Conservation (phyloP, 805 yeast genomes). For the Candida suzukii region DNA sequence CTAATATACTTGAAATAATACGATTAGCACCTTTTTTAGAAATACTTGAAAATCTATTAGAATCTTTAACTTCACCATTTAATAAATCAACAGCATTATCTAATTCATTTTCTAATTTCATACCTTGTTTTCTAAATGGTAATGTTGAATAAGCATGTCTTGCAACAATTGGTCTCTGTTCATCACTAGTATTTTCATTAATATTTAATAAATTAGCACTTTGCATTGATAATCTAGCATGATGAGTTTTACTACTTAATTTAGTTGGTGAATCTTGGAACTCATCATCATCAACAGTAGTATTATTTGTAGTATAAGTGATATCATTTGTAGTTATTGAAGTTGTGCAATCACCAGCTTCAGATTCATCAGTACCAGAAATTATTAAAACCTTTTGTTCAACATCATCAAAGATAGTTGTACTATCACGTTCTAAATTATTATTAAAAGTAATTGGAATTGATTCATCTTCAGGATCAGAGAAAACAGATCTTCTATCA, state of each 20-base stretch:
- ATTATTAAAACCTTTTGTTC: not conserved
- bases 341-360: too few relatives aligned
- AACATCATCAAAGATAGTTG: constrained; percentile 6
- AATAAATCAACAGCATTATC: constrained; percentile 1
- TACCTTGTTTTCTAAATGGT: not conserved
- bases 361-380: not conserved
- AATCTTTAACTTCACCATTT: not conserved
- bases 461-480: constrained; percentile 20
- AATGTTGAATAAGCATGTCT: constrained; percentile 1
- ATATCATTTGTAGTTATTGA: not conserved
- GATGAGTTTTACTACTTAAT: not conserved
- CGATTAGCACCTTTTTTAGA: not conserved
- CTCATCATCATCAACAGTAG: not conserved
- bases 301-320: not conserved
- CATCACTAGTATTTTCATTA: not conserved
- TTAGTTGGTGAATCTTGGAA: not conserved
- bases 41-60: not conserved
- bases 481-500: constrained; percentile 17
- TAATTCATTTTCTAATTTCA: constrained; percentile 3
- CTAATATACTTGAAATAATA: not conserved
- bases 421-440: not conserved
- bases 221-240: not conserved
- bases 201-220: not conserved
- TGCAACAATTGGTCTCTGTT: not conserved
- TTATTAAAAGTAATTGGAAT: not conserved